Evolutionary conservation across 306 rosid genomes (phyloP).

Genomic region (Vigna unguiculata): DNA sequence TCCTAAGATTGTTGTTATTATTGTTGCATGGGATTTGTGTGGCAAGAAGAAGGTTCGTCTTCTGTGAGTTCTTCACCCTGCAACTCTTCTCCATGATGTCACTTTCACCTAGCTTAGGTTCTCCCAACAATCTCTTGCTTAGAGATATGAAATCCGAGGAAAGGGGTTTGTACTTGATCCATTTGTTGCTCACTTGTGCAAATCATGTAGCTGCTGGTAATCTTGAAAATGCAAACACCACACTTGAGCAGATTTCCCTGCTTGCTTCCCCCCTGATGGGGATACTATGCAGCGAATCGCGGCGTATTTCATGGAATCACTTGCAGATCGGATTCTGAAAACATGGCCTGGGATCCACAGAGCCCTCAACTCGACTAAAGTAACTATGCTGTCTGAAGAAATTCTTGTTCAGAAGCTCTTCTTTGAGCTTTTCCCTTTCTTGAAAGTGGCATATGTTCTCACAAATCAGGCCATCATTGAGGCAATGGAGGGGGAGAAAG

Average conservation of each 20-base stretch:
- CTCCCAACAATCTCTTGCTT: conserved; percentile 69
- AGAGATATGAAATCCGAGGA: conserved; percentile 15
- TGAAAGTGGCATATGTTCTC: conserved; percentile 71
- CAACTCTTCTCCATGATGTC: conserved; percentile 76
- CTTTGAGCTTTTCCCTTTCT: conserved; percentile 81
- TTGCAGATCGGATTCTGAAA: conserved; percentile 78
- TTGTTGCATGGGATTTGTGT: conserved; percentile 54
- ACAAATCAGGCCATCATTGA: conserved; percentile 84
- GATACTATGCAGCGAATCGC: conserved; percentile 94
- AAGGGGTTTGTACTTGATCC: conserved; percentile 3
- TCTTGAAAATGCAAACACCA: conserved; percentile 17
- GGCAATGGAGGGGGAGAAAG: conserved; percentile 90
- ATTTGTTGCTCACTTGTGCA: conserved; percentile 10
- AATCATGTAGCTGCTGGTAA: conserved; percentile 21
- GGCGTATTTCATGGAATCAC: conserved; percentile 78
- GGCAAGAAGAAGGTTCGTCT: conserved; percentile 78
- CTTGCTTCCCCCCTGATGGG: conserved; percentile 79
- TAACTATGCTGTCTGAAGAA: conserved; percentile 65
- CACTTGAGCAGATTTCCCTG: conserved; percentile 85
- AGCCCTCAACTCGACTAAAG: conserved; percentile 77
- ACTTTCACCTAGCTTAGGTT: conserved; percentile 70
- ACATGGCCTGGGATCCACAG: conserved; percentile 82
- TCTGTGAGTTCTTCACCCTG: conserved; percentile 67
- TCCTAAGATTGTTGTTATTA: conserved; percentile 42
- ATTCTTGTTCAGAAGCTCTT: conserved; percentile 73